Percentiles rank a stretch among this genome's conserved stretches.
Conservation (phyloP, 1,284 basidiomycete species). For the Pseudozyma tsukubaensis region DNA sequence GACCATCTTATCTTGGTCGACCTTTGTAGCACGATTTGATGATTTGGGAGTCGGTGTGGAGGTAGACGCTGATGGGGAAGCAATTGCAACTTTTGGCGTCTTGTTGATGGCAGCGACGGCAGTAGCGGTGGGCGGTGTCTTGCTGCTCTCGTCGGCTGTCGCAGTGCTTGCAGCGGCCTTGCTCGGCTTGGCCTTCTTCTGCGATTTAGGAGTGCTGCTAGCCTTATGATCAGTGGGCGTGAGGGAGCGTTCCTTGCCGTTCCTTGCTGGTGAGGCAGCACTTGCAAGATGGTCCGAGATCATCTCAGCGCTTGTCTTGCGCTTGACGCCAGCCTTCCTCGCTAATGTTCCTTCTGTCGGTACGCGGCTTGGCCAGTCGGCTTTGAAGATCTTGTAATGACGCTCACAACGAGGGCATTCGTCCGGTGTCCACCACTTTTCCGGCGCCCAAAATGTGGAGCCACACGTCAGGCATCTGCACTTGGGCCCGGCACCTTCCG, state of each 20-base stretch:
- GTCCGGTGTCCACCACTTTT: conserved; percentile 67
- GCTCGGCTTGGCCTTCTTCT: conserved; percentile 22
- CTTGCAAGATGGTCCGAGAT: conserved; percentile 39
- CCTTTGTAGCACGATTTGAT: conserved; percentile 8
- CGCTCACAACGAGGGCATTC: conserved; percentile 66
- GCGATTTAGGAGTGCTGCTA: conserved; percentile 24
- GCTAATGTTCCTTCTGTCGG: conserved; percentile 41
- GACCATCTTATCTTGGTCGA: conserved; percentile 7
- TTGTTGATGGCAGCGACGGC: conserved; percentile 7
- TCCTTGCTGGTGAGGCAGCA: conserved; percentile 30
- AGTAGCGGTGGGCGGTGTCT: neutral
- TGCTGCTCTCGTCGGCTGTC: conserved; percentile 3
- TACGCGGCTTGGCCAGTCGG: conserved; percentile 62
- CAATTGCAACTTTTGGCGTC: neutral
- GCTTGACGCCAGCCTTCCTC: conserved; percentile 41
- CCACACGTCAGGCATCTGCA: conserved; percentile 65
- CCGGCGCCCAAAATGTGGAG: conserved; percentile 61
- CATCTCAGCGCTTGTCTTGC: conserved; percentile 44
- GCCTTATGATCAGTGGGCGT: conserved; percentile 36
- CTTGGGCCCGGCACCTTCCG: conserved; percentile 47
- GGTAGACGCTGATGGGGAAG: neutral
- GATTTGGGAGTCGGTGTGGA: conserved; percentile 9
- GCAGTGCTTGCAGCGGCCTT: conserved; percentile 12
- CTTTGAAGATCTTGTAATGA: conserved; percentile 67
- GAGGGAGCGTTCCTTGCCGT: conserved; percentile 38